Evolutionary conservation across 1,284 basidiomycete species (phyloP).

Genomic region (Melampsora americana): DNA sequence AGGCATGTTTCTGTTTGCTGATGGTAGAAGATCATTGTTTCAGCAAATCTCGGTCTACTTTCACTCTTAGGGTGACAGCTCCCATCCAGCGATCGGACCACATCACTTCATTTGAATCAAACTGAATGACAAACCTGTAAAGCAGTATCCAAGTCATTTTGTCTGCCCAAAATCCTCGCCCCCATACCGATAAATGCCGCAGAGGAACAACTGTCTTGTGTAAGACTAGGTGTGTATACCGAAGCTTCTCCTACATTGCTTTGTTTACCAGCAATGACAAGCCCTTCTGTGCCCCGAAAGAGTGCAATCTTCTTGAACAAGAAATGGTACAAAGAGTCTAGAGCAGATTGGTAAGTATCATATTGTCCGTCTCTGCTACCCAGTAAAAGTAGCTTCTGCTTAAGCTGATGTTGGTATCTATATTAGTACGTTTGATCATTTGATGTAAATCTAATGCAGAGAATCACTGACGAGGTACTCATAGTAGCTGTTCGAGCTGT

Average conservation of each 20-base stretch:
- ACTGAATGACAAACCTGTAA: conserved; percentile 40
- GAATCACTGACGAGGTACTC: conserved; percentile 20
- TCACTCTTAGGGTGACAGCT: too few relatives aligned
- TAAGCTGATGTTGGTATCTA: conserved; percentile 8
- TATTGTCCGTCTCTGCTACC: conserved; percentile 29
- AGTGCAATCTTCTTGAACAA: conserved; percentile 33
- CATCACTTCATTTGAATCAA: too few relatives aligned
- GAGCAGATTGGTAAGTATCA: conserved; percentile 6
- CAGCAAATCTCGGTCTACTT: background rate
- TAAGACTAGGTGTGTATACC: conserved; percentile 22
- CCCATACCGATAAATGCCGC: conserved; percentile 62
- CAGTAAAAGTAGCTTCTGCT: conserved; percentile 17
- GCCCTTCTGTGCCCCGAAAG: conserved; percentile 3
- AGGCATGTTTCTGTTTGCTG: conserved; percentile 42
- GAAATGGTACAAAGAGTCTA: conserved; percentile 25
- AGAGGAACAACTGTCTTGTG: conserved; percentile 56
- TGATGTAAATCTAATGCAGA: background rate
- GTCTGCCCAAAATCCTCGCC: conserved; percentile 56
- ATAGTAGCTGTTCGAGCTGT: conserved; percentile 31
- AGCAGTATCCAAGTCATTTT: conserved; percentile 54
- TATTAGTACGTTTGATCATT: too few relatives aligned
- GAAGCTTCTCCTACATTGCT: background rate
- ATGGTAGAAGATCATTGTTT: background rate
- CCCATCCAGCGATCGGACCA: background rate
- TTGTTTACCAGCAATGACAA: conserved; percentile 34